A percentile compares a stretch with the other conserved stretches of the same genome.
Conservation (phyloP, 306 rosid genomes). For the Fragaria iinumae region DNA sequence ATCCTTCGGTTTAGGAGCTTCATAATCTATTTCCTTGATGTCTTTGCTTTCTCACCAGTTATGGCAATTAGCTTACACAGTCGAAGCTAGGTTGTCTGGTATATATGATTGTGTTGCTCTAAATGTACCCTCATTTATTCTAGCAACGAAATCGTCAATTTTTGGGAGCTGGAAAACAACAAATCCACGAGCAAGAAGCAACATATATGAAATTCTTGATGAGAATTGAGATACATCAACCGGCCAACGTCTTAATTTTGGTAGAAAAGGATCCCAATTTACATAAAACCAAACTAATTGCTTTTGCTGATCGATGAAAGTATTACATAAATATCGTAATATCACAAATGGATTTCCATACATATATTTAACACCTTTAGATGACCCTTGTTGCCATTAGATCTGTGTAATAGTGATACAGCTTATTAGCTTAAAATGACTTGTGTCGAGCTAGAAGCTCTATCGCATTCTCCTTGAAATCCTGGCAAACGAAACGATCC, state of each 20-base stretch:
- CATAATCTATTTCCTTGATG: neutral
- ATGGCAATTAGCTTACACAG: neutral
- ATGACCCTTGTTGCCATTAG: neutral
- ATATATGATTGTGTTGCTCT: no score
- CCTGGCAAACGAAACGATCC: conserved; percentile 19
- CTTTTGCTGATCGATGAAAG: neutral
- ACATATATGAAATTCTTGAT: neutral
- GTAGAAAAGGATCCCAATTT: neutral
- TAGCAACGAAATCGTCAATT: neutral
- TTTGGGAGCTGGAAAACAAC: neutral
- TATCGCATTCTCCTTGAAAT: conserved; percentile 19
- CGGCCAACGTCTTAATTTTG: neutral
- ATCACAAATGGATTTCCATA: neutral
- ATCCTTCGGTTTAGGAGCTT: neutral
- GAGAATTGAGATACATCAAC: neutral
- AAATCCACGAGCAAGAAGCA: neutral
- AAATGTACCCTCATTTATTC: no score
- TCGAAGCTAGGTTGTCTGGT: neutral
- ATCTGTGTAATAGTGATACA: neutral
- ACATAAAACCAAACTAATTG: neutral
- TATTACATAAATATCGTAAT: neutral
- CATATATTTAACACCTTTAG: neutral
- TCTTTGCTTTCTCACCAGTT: neutral
- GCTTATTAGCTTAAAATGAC: neutral
- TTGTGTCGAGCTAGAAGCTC: neutral